Base-by-base conservation (phyloP, 805 yeast species). In the Wickerhamiella brachini region DNA sequence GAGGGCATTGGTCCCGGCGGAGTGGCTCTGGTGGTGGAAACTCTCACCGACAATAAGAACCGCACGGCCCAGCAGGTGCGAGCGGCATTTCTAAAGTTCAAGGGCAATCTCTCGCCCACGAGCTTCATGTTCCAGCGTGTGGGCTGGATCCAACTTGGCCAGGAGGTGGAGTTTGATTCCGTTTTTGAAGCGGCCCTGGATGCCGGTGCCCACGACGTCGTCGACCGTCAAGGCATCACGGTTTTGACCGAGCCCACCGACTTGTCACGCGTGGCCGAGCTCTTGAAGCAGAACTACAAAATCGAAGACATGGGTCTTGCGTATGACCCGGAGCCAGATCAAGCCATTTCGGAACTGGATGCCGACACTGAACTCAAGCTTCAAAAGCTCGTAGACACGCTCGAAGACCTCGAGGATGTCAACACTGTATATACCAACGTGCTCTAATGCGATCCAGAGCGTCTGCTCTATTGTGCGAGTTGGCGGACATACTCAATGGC, bases 1-100 rank as follows among this genome's bases (percentile, higher is more conserved):
- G 97, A 93, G 64, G 95, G 93, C 15, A 71, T 88, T 65, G 97
- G 90, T 0, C 96, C 96, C 0, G 94, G 89, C 1, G 96, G 96
- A 2, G 85, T 85, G 2, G 85, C 95, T 0, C 72, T 88, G 45
- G 76, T 90, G 3, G 79, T 90, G 4, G 95, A 87, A 60, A 89
- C 95, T 0, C 72, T 80, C 47, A 90, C 97, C 0, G 96, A 90
- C 63, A 90, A 87, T 66, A 86, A 84, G 65, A 80, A 83, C 53
- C 72, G 97, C 49, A 81, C 96, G 0, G 76, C 87, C 37, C 82
- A 85, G 15, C 73, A 75, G 47, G 81, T 93, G 8, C 78, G 89
- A 60, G 79, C 83, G 8, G 81, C 85, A 3, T 79, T 90, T 64
- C 76, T 80, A 42, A 84, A 84, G 57, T 57, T 38, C 48, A 76